Percentiles rank a stretch among this genome's conserved stretches.
phyloP scores from a whole-genome alignment of 768 basidiomycete genomes.

The Suillus hirtellus region DNA sequence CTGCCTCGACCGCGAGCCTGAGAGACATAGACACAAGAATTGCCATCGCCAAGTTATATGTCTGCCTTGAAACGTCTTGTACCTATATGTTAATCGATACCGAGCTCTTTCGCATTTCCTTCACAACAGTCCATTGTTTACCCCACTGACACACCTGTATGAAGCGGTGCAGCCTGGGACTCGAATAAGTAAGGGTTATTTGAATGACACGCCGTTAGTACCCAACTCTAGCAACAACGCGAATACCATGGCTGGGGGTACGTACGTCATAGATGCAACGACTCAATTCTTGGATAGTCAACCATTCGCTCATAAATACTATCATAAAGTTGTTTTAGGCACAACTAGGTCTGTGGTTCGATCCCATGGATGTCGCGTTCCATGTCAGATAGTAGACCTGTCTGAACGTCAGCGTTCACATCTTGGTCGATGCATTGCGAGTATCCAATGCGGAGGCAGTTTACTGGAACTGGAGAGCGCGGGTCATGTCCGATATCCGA shows the following conservation, averaged over 20 bases:
- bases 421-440: not conserved
- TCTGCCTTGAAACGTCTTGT: not conserved
- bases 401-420: not conserved
- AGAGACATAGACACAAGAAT: not conserved
- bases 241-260: not conserved
- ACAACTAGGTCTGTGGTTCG: too few relatives aligned
- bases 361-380: not conserved
- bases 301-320: too few relatives aligned
- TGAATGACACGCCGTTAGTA: not conserved
- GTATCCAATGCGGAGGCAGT: not conserved
- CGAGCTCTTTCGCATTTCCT: not conserved
- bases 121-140: not conserved
- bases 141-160: not conserved
- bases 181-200: not conserved
- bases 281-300: too few relatives aligned
- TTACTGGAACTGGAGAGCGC: not conserved
- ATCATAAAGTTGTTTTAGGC: not conserved
- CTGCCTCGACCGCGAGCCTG: not conserved
- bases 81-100: not conserved
- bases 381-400: not conserved
- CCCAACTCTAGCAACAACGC: not conserved
- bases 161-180: not conserved
- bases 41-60: not conserved
- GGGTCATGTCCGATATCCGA: not conserved
- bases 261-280: not conserved